phyloP scores from a whole-genome alignment of 352 stramenopile species.

The Thalassiosira oceanica region DNA sequence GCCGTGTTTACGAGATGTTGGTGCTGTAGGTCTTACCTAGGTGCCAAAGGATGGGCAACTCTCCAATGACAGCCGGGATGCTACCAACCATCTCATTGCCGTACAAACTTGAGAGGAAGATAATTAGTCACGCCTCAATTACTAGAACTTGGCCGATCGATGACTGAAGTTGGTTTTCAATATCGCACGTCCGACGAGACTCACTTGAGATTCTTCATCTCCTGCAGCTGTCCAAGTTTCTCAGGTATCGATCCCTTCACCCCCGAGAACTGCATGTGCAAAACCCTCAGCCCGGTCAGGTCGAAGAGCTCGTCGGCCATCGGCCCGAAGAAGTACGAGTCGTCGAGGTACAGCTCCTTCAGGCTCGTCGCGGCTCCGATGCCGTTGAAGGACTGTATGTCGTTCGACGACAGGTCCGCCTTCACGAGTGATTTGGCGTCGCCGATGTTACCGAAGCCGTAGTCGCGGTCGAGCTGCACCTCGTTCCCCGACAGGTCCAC shows the following conservation, averaged over 20 bases:
- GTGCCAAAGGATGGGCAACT: conserved; percentile 54
- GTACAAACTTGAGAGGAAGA: conserved; percentile 15
- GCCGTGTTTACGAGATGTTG: background rate
- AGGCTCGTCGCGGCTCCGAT: conserved; percentile 40
- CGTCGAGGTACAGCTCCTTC: conserved; percentile 43
- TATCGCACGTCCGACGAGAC: too few species aligned
- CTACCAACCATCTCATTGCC: conserved; percentile 42
- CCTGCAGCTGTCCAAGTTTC: conserved; percentile 31
- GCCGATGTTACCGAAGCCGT: conserved; percentile 51
- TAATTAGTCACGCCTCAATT: too few species aligned
- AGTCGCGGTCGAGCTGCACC: conserved; percentile 43
- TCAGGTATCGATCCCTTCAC: conserved; percentile 45
- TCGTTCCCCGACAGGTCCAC: conserved; percentile 57
- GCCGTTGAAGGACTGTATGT: conserved; percentile 47
- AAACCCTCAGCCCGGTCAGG: conserved; percentile 31
- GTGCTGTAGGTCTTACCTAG: conserved; percentile 30
- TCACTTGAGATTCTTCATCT: conserved; percentile 28
- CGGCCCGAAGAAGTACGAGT: conserved; percentile 40
- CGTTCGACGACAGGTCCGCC: conserved; percentile 53
- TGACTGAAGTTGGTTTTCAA: too few species aligned
- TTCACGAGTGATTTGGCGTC: conserved; percentile 44
- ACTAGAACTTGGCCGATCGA: too few species aligned
- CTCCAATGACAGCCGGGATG: conserved; percentile 53
- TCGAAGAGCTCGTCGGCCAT: conserved; percentile 49
- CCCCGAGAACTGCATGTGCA: conserved; percentile 56